Percentiles rank a stretch among this genome's conserved stretches.
Evolutionary conservation across 1,139 yeast species (phyloP).

Genomic region (Entelexis sorbosivorans): DNA sequence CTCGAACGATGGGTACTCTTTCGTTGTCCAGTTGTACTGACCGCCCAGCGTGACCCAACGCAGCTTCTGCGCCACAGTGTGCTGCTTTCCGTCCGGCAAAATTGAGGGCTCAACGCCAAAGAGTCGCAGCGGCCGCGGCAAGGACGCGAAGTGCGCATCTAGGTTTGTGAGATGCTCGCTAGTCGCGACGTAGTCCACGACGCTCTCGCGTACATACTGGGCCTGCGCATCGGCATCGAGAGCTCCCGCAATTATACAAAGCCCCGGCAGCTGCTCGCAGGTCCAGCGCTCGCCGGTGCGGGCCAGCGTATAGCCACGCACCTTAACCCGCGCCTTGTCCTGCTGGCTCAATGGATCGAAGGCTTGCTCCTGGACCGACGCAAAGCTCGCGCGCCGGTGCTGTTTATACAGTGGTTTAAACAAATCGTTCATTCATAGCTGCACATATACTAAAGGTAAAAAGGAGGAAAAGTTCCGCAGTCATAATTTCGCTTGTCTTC

Average conservation of each 20-base stretch:
- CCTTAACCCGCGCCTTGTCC: neutral
- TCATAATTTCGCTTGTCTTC: neutral
- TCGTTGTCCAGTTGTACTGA: constrained; percentile 38
- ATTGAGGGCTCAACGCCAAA: constrained; percentile 13
- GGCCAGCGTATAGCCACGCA: constrained; percentile 2
- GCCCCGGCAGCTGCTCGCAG: constrained; percentile 31
- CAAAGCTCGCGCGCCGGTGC: constrained; percentile 23
- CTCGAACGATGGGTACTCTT: constrained; percentile 33
- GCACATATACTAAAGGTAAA: neutral
- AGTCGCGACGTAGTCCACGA: constrained; percentile 30
- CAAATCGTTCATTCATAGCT: constrained; percentile 20
- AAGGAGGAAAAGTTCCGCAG: neutral
- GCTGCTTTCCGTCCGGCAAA: constrained; percentile 23
- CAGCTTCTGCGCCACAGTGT: constrained; percentile 23
- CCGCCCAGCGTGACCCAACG: constrained; percentile 41
- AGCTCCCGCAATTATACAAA: constrained; percentile 26
- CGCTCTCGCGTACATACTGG: constrained; percentile 26
- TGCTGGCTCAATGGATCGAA: constrained; percentile 12
- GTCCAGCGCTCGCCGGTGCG: constrained; percentile 12
- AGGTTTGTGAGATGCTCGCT: constrained; percentile 32
- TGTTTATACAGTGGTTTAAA: constrained; percentile 32
- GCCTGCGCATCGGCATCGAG: constrained; percentile 28
- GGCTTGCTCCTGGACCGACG: constrained; percentile 7
- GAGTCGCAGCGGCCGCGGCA: constrained; percentile 25
- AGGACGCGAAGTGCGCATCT: constrained; percentile 28